Conservation (phyloP, 441 rosid genomes). For the Adansonia madagascariensis region DNA sequence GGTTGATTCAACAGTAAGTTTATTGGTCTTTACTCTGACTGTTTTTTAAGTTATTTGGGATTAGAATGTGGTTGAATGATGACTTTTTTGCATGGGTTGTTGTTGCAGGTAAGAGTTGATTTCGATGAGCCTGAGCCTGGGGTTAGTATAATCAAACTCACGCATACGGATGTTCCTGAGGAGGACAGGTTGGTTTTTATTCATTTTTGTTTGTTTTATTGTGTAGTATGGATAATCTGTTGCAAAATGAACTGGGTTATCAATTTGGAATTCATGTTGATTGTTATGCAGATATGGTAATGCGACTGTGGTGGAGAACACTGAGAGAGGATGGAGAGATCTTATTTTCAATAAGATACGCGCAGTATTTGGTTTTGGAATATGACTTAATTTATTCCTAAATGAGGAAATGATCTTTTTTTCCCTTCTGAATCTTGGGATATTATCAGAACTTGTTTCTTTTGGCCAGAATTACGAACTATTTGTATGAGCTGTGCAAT, state of each 20-base stretch:
- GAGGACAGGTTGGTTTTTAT: constrained; percentile 76
- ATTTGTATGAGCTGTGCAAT: not conserved
- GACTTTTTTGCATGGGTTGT: constrained; percentile 5
- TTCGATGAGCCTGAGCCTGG: constrained; percentile 85
- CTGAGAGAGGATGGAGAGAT: constrained; percentile 96
- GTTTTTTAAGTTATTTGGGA: not conserved
- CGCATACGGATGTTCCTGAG: constrained; percentile 80
- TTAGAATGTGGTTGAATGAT: constrained; percentile 17
- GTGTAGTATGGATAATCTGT: not conserved
- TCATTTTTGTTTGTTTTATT: not conserved
- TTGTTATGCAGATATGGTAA: constrained; percentile 78
- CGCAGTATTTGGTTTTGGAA: constrained; percentile 89
- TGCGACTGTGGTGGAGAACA: constrained; percentile 92
- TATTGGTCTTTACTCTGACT: not conserved
- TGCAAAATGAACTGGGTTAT: not conserved
- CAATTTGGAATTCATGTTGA: not conserved
- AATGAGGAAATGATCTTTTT: not conserved
- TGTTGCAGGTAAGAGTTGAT: constrained; percentile 70
- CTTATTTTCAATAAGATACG: constrained; percentile 86
- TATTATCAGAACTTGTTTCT: not conserved
- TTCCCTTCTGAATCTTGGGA: not conserved
- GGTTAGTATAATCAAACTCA: constrained; percentile 67
- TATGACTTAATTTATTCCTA: constrained; percentile 44
- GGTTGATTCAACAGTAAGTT: constrained; percentile 68
- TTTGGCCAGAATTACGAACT: not conserved